phyloP scores from a whole-genome alignment of 2,329 filamentous ascomycete genomes.

The Sclerotinia sclerotiorum region DNA sequence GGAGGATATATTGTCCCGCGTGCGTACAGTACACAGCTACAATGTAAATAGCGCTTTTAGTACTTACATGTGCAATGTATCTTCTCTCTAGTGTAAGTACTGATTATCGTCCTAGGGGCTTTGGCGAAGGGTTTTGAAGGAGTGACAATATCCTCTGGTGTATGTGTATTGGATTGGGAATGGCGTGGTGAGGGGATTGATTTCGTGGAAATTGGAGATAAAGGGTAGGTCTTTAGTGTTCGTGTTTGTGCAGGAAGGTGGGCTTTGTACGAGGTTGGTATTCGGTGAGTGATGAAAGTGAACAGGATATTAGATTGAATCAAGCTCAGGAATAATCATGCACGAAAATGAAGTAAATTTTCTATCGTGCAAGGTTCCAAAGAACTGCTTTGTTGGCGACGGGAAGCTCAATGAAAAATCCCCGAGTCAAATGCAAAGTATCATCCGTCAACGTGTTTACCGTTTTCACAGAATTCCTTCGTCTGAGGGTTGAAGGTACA shows the following conservation, averaged over 20 bases:
- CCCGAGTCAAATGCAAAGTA: slow-evolving; percentile 10
- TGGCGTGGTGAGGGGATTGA: background rate
- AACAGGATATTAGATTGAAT: background rate
- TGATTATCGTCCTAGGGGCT: background rate
- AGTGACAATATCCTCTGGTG: background rate
- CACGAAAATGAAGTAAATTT: background rate
- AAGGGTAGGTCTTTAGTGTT: background rate
- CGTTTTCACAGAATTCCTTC: slow-evolving; percentile 2
- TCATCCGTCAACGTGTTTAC: slow-evolving; percentile 8
- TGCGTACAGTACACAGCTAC: background rate
- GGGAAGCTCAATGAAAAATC: slow-evolving; percentile 2
- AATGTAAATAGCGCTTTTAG: background rate
- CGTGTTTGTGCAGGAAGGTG: background rate
- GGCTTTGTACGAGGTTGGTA: background rate
- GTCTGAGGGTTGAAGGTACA: slow-evolving; percentile 3
- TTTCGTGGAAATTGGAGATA: background rate
- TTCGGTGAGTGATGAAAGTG: background rate
- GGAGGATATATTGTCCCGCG: slow-evolving; percentile 3
- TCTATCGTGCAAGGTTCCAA: background rate
- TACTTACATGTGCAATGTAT: background rate
- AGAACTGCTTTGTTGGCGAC: slow-evolving; percentile 4
- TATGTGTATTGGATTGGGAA: background rate
- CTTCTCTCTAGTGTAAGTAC: background rate
- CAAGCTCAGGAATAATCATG: background rate
- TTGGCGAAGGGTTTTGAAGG: background rate